Conservation (phyloP, 768 basidiomycete genomes). For the Dentipellis sp. region DNA sequence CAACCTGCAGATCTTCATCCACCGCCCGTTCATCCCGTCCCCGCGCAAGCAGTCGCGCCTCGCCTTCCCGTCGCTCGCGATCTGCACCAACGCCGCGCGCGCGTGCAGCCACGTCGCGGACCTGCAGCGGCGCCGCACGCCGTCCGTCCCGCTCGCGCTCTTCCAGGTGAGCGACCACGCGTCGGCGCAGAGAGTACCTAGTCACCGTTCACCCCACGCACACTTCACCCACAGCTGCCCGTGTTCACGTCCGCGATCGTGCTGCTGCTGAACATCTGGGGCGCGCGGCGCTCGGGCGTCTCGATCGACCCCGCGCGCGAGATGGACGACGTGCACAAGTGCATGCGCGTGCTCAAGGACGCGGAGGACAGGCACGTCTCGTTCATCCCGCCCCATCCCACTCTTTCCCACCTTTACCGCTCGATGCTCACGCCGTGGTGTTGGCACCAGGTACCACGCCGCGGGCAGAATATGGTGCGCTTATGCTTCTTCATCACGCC, state of each 20-base stretch:
- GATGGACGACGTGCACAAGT: slow-evolving; percentile 16
- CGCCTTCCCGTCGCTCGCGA: slow-evolving; percentile 37
- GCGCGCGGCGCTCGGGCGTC: slow-evolving; percentile 21
- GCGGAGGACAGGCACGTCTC: slow-evolving; percentile 5
- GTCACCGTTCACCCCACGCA: too few species aligned
- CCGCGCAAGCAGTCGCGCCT: slow-evolving; percentile 23
- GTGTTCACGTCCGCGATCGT: slow-evolving; percentile 32
- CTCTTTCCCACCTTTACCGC: background rate
- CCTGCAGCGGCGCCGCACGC: slow-evolving; percentile 18
- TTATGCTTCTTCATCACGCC: too few species aligned
- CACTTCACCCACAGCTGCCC: slow-evolving; percentile 17
- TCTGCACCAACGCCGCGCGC: slow-evolving; percentile 42
- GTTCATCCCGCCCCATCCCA: background rate
- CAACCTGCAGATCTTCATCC: slow-evolving; percentile 33
- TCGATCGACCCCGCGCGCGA: slow-evolving; percentile 6
- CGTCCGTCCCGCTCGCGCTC: slow-evolving; percentile 11
- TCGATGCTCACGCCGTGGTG: too few species aligned
- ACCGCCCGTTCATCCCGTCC: slow-evolving; percentile 40
- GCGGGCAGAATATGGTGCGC: slow-evolving; percentile 40
- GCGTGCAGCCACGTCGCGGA: slow-evolving; percentile 36
- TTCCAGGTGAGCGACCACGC: slow-evolving; percentile 7
- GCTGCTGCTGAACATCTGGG: slow-evolving; percentile 36
- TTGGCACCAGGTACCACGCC: slow-evolving; percentile 38
- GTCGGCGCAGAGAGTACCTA: background rate
- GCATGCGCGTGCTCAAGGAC: slow-evolving; percentile 11